Conservation (phyloP, 208 protist species). For the Acanthamoeba rhysodes region DNA sequence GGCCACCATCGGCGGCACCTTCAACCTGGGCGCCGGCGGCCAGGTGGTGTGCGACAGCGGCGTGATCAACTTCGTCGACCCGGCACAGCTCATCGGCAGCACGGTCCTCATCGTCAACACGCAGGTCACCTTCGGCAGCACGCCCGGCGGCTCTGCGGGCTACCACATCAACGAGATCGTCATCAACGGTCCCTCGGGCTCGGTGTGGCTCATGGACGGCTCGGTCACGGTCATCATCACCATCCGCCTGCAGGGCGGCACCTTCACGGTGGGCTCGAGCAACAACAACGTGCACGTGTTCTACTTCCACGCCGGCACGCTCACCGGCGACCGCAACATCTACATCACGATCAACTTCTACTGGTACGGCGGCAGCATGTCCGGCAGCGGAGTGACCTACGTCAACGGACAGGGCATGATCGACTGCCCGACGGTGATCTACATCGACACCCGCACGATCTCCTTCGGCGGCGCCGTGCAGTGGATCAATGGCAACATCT, state of each 20-base stretch:
- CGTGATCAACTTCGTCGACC: constrained; percentile 67
- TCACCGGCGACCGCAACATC: constrained; percentile 60
- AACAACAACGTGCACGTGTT: constrained; percentile 58
- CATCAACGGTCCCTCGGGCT: background rate
- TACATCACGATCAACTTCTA: constrained; percentile 70
- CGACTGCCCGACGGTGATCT: constrained; percentile 47
- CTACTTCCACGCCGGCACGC: constrained; percentile 41
- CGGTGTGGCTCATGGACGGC: constrained; percentile 57
- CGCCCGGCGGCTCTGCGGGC: background rate
- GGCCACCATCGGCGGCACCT: constrained; percentile 47
- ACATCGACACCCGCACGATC: constrained; percentile 28
- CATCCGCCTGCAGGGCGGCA: constrained; percentile 19
- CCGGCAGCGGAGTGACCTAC: constrained; percentile 26
- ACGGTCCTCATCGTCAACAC: constrained; percentile 65
- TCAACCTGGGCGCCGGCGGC: constrained; percentile 20
- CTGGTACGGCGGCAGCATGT: constrained; percentile 66
- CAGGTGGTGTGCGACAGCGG: constrained; percentile 47
- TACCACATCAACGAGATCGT: constrained; percentile 50
- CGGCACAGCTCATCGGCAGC: constrained; percentile 53
- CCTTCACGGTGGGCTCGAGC: constrained; percentile 46
- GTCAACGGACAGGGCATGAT: constrained; percentile 35
- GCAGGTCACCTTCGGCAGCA: constrained; percentile 38
- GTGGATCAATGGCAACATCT: constrained; percentile 71
- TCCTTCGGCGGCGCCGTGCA: constrained; percentile 45
- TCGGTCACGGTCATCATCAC: constrained; percentile 54